Percentiles rank a stretch among this genome's conserved stretches.
Conservation (phyloP, 495 filamentous ascomycete species). For the Lasiosphaeris hirsuta region DNA sequence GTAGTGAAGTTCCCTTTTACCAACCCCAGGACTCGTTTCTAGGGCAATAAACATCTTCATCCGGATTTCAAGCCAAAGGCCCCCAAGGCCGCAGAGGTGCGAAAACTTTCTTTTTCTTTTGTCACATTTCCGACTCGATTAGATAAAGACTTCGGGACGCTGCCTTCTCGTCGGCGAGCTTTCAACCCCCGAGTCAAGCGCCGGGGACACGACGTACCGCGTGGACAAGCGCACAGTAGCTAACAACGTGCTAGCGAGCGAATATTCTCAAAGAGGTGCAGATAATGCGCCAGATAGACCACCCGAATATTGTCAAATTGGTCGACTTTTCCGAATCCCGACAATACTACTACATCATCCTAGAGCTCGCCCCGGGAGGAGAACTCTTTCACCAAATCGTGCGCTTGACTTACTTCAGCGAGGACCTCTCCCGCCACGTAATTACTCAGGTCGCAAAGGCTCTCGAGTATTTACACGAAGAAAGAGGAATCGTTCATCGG, state of each 20-base stretch:
- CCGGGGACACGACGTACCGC: slow-evolving; percentile 2
- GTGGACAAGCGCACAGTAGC: not conserved
- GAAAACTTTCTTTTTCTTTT: slow-evolving; percentile 51
- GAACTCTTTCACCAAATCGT: slow-evolving; percentile 99
- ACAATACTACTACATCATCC: slow-evolving; percentile 95
- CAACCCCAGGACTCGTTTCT: slow-evolving; percentile 40
- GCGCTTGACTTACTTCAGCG: slow-evolving; percentile 95
- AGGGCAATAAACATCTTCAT: slow-evolving; percentile 86
- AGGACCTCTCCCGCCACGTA: slow-evolving; percentile 90
- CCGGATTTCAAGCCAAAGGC: slow-evolving; percentile 85
- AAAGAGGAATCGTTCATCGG: slow-evolving; percentile 94
- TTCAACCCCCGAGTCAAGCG: slow-evolving; percentile 17
- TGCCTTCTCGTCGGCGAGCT: not conserved
- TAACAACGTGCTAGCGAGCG: slow-evolving; percentile 59
- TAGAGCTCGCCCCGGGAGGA: slow-evolving; percentile 92
- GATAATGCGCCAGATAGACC: slow-evolving; percentile 95
- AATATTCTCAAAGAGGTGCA: slow-evolving; percentile 98
- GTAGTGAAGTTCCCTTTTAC: slow-evolving; percentile 35
- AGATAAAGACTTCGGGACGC: too few relatives aligned
- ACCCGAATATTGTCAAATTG: slow-evolving; percentile 90
- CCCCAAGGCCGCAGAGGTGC: slow-evolving; percentile 96
- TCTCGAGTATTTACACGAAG: slow-evolving; percentile 90
- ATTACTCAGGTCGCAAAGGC: slow-evolving; percentile 92
- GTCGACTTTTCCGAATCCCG: slow-evolving; percentile 89
- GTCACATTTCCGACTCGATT: slow-evolving; percentile 18